Base-by-base conservation (phyloP, 2,329 filamentous ascomycete genomes). In the Drechslerella coelobrocha region DNA sequence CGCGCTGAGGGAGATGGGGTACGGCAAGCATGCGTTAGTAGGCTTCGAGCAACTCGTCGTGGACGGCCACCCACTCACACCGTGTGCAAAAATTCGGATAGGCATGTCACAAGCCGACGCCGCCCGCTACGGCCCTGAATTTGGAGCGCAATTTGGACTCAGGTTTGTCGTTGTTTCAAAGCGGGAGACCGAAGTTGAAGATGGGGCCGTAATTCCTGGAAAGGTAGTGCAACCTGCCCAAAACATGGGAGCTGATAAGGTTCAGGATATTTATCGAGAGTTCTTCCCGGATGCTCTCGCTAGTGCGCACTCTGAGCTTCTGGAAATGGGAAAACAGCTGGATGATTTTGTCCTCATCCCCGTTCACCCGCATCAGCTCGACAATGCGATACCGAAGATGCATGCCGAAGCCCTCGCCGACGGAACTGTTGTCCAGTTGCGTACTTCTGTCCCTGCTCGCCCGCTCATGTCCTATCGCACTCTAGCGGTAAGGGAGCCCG, bases 21-120 rank as follows among this genome's bases (percentile, higher is more conserved):
- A 62, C 21, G 59, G 59, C 23, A 62, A 54, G 26, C 59, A 62
- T 48, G 59, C 59, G 45, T 29, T 62, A 48, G 59, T 43, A 10
- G 59, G 59, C 10, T 62, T 62, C 31, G 59, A 62, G 21, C 59
- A 62, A 43, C 50, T 62, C 12, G 59, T 62, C 5, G 47, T 62
- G 12, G 59, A 62, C 26, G 59, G 59, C 48, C 59, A 62, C 31
- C 59, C 59, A 31, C 50, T 62, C 14, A 62, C 59, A 14, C 59
- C 59, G 4, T 26, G 48, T 2, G 59, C 48, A 2, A 62, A 62
- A 48, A 48, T 62, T 12, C 48, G 59, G 21, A 52, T 34, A 14
- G 59, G 59, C 37, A 62, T 62, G 59, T 47, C 59, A 37, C 43
- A 45, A 9, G 45, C 34, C 3, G 57, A 61, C 39, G 57, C 57